A percentile compares a stretch with the other conserved stretches of the same genome.
Conservation (phyloP, 148 eudicot genomes). For the Oxyria digyna region DNA sequence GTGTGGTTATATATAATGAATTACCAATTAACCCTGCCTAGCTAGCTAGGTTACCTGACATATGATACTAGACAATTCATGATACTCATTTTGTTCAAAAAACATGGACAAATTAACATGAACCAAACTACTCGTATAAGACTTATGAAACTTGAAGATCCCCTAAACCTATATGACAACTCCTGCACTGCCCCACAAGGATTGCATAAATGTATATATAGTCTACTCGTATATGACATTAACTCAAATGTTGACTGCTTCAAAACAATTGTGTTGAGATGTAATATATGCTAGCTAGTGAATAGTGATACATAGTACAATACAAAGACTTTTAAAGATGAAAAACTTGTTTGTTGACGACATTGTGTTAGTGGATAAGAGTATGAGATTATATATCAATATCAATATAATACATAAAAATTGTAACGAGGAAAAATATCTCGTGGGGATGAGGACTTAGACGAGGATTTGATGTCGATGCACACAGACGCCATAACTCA, state of each 20-base stretch:
- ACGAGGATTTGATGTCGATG: no score
- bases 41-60: neutral
- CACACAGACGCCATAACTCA: no score
- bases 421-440: no score
- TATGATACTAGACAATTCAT: neutral
- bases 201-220: neutral
- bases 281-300: no score
- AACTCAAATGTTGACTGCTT: neutral
- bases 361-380: no score
- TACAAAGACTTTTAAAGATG: no score
- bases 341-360: no score
- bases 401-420: no score
- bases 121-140: neutral
- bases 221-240: neutral
- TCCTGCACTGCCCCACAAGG: neutral
- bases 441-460: no score
- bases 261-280: no score
- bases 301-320: no score
- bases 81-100: neutral
- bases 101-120: slow-evolving; percentile 1
- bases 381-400: no score
- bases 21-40: neutral
- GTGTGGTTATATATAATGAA: neutral
- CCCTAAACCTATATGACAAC: neutral
- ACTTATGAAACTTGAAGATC: neutral